Evolutionary conservation across 805 yeast species (phyloP), one percentile per base, ranked within the genome.

Genomic region (Nakazawaea ernobii): DNA sequence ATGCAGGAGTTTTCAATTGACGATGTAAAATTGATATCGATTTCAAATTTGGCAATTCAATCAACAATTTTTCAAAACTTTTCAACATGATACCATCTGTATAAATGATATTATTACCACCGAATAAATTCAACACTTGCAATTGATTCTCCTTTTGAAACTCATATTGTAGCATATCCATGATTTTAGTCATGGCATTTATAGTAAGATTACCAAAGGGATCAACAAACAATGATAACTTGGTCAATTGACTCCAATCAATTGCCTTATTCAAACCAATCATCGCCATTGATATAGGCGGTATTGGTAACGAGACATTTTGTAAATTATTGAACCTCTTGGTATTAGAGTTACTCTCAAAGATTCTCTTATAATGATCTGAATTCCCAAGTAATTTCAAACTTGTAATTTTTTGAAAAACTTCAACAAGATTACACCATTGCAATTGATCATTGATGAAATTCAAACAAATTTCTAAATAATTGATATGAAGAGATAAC

Each of bases 401-500:
- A 11, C 36, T 45, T 10, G 38, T 24, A 4, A 44, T 10, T n/a
- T 40, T 39, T 8, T 10, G 24, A 30, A 40, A 40, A 1, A 8
- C 11, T 1, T 4, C 20, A 6, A 10, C 35, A 10, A 45, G 14
- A 7, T 30, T 13, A 10, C 13, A 11, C 49, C 49, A 45, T 24
- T 11, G 32, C 2, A 28, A 13, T 20, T 17, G 15, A 29, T 27
- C 27, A 6, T 13, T 15, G n/a, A 45, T 9, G 27, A 35, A 35
- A 30, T 33, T 40, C 26, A 45, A 17, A 17, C 44, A 40, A 5
- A 45, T 13, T 17, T 45, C 49, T 41, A 45, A 45, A n/a, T 17
- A 15, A 6, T 27, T 28, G 30, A 45, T 44, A 40, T 38, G 15
- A 8, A 13, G 24, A 7, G 29, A 26, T 8, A 45, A 39, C 8